Evolutionary conservation across 2,329 filamentous ascomycete genomes (phyloP), one percentile per base, ranked within the genome.

Genomic region (Beauveria pseudobassiana): DNA sequence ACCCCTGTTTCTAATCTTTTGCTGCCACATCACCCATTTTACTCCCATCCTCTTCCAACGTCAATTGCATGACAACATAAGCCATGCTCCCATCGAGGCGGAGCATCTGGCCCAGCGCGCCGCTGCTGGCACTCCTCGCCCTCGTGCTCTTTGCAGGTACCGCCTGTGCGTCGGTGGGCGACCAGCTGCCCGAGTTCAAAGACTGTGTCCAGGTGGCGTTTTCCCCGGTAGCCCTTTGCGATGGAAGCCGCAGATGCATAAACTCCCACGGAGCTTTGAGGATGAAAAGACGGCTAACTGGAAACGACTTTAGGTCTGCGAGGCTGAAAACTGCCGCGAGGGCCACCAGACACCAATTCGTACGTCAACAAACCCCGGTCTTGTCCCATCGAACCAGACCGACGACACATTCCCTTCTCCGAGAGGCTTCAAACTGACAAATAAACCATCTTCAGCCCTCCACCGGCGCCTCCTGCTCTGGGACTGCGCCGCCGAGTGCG

Each of bases 401-500:
- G 26, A 28, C 8, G 26, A 28, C 26, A 56, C 59, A 53, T 63
- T 65, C 63, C 40, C 48, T 26, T 22, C 5, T 26, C 5, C 24
- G 45, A 26, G 22, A 61, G 34, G 12, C 59, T 67, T 42, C 38
- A 42, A 55, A 38, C 63, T 56, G 62, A 63, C 26, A 50, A 20
- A 30, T 8, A 18, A 9, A 6, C 58, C 3, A 51, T 38, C 42
- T 12, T 59, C 71, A 96, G 92, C 95, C 65, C 73, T 96, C 68
- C 85, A 90, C 75, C 92, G 88, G 73, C 90, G 90, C 64, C 82
- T 98, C 67, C 87, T 98, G 71, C 78, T 97, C 74, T 99, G 95
- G 95, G 87, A 86, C 73, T 99, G 95, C 78, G 85, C 89, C 64
- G 82, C 89, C 71, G 93, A 99, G 83, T 99, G 95, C 85, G 93